Conservation (phyloP, 2,329 filamentous ascomycete species). For the Colletotrichum truncatum region DNA sequence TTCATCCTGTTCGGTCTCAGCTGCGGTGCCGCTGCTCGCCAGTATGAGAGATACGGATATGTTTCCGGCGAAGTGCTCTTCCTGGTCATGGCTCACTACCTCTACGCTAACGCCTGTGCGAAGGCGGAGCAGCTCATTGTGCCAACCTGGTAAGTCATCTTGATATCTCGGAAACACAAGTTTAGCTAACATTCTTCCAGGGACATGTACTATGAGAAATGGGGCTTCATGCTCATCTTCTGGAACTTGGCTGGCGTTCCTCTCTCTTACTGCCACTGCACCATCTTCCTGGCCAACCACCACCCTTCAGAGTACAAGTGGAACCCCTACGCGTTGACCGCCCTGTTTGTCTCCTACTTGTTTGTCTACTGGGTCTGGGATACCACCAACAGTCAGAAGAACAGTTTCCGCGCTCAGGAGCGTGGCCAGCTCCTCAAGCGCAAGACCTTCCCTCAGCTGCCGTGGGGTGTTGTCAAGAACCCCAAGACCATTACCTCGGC, state of each 20-base stretch:
- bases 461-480: constrained; percentile 85
- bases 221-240: constrained; percentile 98
- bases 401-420: constrained; percentile 85
- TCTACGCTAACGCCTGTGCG: constrained; percentile 91
- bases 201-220: constrained; percentile 98
- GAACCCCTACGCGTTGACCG: constrained; percentile 73
- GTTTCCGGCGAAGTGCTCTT: constrained; percentile 87
- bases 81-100: constrained; percentile 87
- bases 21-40: constrained; percentile 79
- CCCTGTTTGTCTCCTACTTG: constrained; percentile 77
- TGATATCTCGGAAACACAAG: too few species aligned
- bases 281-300: constrained; percentile 88
- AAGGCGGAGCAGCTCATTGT: constrained; percentile 94
- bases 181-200: constrained; percentile 32
- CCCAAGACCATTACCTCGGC: constrained; percentile 80
- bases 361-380: constrained; percentile 94
- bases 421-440: constrained; percentile 75
- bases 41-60: constrained; percentile 87
- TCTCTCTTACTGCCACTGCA: constrained; percentile 92
- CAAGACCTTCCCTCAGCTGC: constrained; percentile 89
- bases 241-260: constrained; percentile 95
- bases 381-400: constrained; percentile 92
- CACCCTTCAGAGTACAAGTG: constrained; percentile 79
- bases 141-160: constrained; percentile 70
- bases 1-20: constrained; percentile 86